These are phyloP conservation scores for Eimeria zaria DNA, from an alignment of 169 alveolate species.

Conservation along the genomic window DNA sequence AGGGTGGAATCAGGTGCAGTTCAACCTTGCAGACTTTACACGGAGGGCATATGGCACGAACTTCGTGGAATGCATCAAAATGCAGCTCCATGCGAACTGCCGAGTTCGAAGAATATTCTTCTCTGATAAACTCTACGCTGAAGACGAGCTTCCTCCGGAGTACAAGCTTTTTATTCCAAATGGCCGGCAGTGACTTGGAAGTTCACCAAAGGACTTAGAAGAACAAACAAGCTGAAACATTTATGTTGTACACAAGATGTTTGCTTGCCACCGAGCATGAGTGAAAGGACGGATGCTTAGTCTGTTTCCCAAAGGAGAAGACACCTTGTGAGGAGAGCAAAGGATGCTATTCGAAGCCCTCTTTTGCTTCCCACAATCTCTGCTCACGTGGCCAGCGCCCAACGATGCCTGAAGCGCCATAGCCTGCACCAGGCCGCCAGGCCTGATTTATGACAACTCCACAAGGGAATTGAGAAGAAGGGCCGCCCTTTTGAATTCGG, in stretches of 20 bases:
- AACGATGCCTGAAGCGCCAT: not conserved
- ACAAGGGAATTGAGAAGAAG: not conserved
- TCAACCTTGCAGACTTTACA: conserved; percentile 98
- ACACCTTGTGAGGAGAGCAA: not conserved
- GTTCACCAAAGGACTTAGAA: not conserved
- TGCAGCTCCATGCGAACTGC: conserved; percentile 98
- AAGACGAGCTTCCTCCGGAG: conserved; percentile 92
- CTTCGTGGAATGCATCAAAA: conserved; percentile 97
- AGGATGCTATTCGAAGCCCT: not conserved
- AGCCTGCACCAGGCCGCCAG: not conserved
- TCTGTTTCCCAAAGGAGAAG: not conserved
- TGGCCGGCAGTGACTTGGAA: conserved; percentile 37
- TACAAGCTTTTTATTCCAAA: conserved; percentile 91
- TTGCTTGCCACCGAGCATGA: not conserved
- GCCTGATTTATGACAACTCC: not conserved
- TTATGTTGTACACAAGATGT: not conserved
- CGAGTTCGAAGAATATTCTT: conserved; percentile 98
- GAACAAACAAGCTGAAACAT: not conserved
- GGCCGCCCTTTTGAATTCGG: not conserved
- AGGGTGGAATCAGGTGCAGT: conserved; percentile 99
- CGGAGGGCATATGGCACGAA: conserved; percentile 99
- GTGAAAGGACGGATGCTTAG: not conserved
- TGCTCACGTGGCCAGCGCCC: not conserved
- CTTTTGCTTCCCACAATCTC: not conserved
- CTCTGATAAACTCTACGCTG: conserved; percentile 96